Evolutionary conservation across 345 rosid genomes (phyloP).

Genomic region (Clausena lansium): DNA sequence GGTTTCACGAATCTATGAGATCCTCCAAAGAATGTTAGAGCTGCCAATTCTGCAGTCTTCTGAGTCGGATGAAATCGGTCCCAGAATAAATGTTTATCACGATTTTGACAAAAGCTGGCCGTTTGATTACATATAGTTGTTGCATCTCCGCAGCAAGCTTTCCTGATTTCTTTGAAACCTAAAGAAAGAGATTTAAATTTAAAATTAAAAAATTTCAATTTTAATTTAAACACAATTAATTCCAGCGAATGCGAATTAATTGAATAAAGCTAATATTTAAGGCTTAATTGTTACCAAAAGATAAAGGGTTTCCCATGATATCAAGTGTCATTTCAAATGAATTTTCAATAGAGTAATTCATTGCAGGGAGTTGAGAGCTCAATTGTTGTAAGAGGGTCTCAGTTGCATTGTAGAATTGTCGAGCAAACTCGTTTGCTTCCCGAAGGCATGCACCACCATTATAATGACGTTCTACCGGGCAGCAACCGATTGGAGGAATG

Average conservation of each 20-base stretch:
- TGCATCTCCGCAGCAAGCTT: conserved; percentile 41
- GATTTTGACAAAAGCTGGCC: conserved; percentile 18
- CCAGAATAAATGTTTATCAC: conserved; percentile 43
- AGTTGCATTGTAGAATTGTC: neutral
- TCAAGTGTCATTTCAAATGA: conserved; percentile 12
- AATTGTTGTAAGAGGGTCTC: neutral
- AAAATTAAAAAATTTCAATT: neutral
- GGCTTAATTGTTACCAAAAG: conserved; percentile 22
- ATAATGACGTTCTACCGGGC: conserved; percentile 23
- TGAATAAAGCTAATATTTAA: too few species aligned
- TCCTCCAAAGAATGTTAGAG: conserved; percentile 26
- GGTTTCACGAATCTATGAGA: conserved; percentile 20
- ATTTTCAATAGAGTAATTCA: conserved; percentile 38
- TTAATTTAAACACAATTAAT: too few species aligned
- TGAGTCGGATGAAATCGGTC: conserved; percentile 45
- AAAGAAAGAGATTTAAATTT: neutral
- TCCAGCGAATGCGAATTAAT: too few species aligned
- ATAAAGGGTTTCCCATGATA: conserved; percentile 17
- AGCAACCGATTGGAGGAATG: conserved; percentile 39
- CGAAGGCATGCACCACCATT: conserved; percentile 16
- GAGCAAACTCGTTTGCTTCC: conserved; percentile 24
- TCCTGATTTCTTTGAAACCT: conserved; percentile 29
- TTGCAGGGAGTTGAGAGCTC: conserved; percentile 9
- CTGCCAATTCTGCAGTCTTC: conserved; percentile 29
- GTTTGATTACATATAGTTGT: conserved; percentile 12